Evolutionary conservation across 495 filamentous ascomycete species (phyloP), one percentile per base, ranked within the genome.

Genomic region (Talaromyces stipitatus): DNA sequence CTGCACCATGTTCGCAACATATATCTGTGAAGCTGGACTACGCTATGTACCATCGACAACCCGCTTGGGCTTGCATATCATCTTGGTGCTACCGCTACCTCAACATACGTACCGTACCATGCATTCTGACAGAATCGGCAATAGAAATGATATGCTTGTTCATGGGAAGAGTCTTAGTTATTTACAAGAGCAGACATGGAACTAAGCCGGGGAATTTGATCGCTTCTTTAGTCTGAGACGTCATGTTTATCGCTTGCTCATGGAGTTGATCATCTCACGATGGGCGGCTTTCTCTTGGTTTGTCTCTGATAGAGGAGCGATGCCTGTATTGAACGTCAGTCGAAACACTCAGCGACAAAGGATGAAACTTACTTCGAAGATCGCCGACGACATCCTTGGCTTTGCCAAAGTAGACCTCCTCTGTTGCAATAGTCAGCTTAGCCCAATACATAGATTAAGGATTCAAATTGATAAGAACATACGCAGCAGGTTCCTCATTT

Each of bases 341-440:
- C 9, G 3, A 56, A 45, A 14, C 33, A 12, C 5, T 6, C 8
- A 11, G 20, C 1, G 45, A 36, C 45, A 59, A 50, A 45, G 38
- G 33, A 7, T 38, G 51, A 20, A 56, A 62, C 82, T 70, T 78
- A 88, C 94, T 97, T 66, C 94, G 81, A 66, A 99, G 78, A 68
- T 97, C 92, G 29, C 92, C 94, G n/a, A 99, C 92, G 3, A 99
- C 91, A 72, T 99, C 94, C 80, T 92, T 97, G 10, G 94, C 94
- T 78, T 99, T 99, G 59, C 94, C 94, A 71, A 99, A 99, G 73
- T 99, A 99, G 50, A 99, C 94, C 76, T 99, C 94, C 78, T 97
- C 82, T 84, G 56, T 56, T 28, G 16, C 48, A 61, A 23, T 46
- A 29, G 14, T 45, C 14, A 55, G 20, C 24, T 10, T 43, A 8